phyloP scores from a whole-genome alignment of 345 rosid species.

The Passiflora organensis region DNA sequence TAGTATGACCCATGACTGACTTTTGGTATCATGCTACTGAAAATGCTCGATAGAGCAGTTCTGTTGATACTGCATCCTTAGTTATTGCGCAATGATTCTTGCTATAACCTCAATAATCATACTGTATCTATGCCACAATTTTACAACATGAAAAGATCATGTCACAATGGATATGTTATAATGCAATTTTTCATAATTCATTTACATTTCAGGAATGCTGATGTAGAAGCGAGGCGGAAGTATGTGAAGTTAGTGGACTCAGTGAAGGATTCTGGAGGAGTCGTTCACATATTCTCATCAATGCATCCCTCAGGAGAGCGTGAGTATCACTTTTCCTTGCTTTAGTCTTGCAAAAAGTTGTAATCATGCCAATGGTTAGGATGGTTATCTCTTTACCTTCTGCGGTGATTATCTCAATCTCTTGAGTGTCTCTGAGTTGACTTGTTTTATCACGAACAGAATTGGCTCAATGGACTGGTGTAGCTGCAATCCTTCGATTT shows the following conservation, averaged over 20 bases:
- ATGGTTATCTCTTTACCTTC: too few relatives aligned
- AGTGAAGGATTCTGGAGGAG: slow-evolving; percentile 72
- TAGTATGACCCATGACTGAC: too few relatives aligned
- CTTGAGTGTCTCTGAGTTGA: neutral
- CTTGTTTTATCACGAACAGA: slow-evolving; percentile 36
- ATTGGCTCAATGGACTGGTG: slow-evolving; percentile 72
- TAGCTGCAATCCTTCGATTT: slow-evolving; percentile 92
- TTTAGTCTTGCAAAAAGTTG: neutral
- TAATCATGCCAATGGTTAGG: too few relatives aligned
- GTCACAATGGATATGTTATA: neutral
- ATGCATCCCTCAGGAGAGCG: slow-evolving; percentile 98
- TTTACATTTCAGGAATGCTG: slow-evolving; percentile 57
- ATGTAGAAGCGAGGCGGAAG: slow-evolving; percentile 51
- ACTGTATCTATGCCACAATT: too few relatives aligned
- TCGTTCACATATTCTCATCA: slow-evolving; percentile 71
- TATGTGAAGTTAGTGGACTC: slow-evolving; percentile 73
- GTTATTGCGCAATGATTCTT: neutral
- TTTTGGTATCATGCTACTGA: too few relatives aligned
- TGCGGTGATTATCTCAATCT: too few relatives aligned
- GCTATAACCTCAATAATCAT: too few relatives aligned
- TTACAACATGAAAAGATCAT: too few relatives aligned
- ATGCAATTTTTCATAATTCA: neutral
- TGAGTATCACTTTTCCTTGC: slow-evolving; percentile 30
- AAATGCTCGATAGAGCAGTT: too few relatives aligned
- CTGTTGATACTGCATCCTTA: neutral